Conservation (phyloP, 345 rosid species). For the Populus euphratica region DNA sequence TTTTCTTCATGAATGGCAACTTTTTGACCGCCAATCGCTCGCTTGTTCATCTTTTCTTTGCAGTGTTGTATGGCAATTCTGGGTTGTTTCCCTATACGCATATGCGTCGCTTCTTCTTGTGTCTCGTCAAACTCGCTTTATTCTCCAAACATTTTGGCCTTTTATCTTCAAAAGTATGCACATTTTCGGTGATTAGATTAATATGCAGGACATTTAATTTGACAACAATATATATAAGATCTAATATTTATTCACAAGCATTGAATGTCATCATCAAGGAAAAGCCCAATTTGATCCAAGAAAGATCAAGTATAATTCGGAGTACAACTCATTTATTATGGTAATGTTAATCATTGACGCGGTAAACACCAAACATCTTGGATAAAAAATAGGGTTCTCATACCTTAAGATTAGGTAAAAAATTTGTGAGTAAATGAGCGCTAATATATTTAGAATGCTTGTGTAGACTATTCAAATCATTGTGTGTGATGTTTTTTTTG, state of each 20-base stretch:
- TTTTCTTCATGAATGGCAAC: constrained; percentile 32
- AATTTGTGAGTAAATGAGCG: too few species aligned
- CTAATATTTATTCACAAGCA: not conserved
- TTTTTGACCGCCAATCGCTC: constrained; percentile 55
- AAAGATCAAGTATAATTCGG: not conserved
- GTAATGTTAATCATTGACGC: too few species aligned
- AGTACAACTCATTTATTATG: too few species aligned
- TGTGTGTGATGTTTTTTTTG: rapidly evolving
- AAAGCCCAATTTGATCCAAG: not conserved
- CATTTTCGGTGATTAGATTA: constrained; percentile 20
- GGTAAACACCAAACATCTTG: too few species aligned
- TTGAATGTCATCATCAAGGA: too few species aligned
- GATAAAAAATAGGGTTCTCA: too few species aligned
- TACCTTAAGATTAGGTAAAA: too few species aligned
- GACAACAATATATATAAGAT: not conserved
- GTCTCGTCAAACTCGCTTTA: constrained; percentile 37
- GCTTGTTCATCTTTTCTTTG: constrained; percentile 19
- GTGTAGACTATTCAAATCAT: rapidly evolving
- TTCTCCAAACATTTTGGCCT: constrained; percentile 17
- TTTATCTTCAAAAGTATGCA: constrained; percentile 11
- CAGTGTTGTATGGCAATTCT: constrained; percentile 18
- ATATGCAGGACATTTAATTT: constrained; percentile 18
- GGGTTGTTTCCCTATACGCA: constrained; percentile 20
- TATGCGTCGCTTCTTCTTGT: constrained; percentile 20
- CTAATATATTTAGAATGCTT: too few species aligned